Evolutionary conservation across 805 yeast species (phyloP), one percentile per base, ranked within the genome.

Genomic region (Komagataella pastoris): DNA sequence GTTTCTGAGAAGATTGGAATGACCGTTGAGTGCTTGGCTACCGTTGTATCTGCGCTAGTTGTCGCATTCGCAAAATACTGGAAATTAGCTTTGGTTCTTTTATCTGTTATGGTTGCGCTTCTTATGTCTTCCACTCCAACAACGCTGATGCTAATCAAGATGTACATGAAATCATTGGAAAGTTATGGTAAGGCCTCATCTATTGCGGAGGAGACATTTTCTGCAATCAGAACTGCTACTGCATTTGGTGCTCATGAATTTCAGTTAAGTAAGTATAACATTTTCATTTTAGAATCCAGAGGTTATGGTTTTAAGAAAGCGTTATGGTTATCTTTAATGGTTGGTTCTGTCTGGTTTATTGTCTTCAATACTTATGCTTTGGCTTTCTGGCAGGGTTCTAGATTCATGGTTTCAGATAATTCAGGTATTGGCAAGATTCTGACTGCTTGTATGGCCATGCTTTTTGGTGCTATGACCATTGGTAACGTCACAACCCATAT

Each of bases 31-130:
- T 73, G 70, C 30, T 40, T 68, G 7, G 63, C 73, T 70, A 55
- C 57, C 67, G 24, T 84, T 0, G 45, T 70, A 0, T 64, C 80
- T 24, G 95, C 96, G 3, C 55, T 82, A 3, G 68, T 79, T 6
- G 91, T 97, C 97, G 81, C 97, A 0, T 55, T 88, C 1, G 74
- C 73, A 0, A 62, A 74, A 7, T 96, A 97, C 0, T 93, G 98
- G 98, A 85, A 83, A 59, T 67, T 93, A 46, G 78, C 97, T 1
- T 66, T 91, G 7, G 93, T 88, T 1, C 93, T 96, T 1, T 58
- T 90, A 8, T 75, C 96, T 0, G 71, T 89, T 63, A 73, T 85
- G 12, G 57, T 70, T 17, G 66, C 73, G 6, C 55, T 70, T n/a
- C 61, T 63, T 6, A 64, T 71, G 48, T 10, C 47, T 12, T 12